Percentiles rank a stretch among this genome's conserved stretches.
phyloP scores from a whole-genome alignment of 1,284 basidiomycete species.

The Puccinia novopanici region DNA sequence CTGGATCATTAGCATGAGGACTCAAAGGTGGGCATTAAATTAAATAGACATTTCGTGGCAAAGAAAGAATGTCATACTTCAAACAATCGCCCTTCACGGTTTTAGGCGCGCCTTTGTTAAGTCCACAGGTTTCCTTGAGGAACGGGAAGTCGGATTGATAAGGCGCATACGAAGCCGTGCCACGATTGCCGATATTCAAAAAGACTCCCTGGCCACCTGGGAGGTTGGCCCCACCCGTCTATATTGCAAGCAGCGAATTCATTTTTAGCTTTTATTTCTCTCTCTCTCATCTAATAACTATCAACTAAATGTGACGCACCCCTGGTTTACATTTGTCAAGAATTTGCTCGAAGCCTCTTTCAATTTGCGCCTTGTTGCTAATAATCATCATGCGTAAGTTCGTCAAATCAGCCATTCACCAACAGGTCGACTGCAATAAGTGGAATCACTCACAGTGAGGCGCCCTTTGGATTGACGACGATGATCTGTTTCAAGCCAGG shows the following conservation, averaged over 20 bases:
- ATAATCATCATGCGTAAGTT: too few species aligned
- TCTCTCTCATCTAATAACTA: background rate
- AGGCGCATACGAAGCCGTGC: background rate
- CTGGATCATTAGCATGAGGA: background rate
- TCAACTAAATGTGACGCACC: background rate
- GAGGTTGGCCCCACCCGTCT: constrained; percentile 1
- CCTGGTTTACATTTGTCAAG: background rate
- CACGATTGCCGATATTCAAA: constrained; percentile 16
- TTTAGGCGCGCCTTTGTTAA: background rate
- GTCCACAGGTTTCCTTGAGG: constrained; percentile 21
- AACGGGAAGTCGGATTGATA: constrained; percentile 24
- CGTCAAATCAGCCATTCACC: too few species aligned
- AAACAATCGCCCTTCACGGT: background rate
- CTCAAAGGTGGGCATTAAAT: background rate
- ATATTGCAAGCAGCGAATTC: background rate
- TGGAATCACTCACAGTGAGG: background rate
- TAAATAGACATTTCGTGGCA: background rate
- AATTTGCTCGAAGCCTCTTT: constrained; percentile 5
- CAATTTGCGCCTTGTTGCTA: background rate
- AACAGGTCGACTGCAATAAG: background rate
- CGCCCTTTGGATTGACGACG: background rate
- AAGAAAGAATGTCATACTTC: background rate
- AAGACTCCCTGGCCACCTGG: background rate
- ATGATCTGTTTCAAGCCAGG: background rate
- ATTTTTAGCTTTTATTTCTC: background rate